Base-by-base conservation (phyloP, 2,329 filamentous ascomycete species). In the Rhinocladiella similis region DNA sequence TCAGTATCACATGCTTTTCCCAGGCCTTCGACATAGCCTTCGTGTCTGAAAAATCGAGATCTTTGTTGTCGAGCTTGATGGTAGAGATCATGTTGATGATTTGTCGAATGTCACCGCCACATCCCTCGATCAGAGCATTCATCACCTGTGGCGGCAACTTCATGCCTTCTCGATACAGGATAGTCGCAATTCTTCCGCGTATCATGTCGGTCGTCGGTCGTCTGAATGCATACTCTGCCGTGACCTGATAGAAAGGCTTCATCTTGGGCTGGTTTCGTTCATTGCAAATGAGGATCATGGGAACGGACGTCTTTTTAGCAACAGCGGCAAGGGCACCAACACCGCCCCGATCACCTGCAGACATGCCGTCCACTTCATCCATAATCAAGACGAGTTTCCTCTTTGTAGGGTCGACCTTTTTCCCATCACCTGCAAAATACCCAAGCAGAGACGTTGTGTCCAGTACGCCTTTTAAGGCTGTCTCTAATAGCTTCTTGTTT, bases 281-380 rank as follows among this genome's bases (percentile, higher is more conserved):
- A 72, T 99, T 99, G 82, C 94, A 99, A 65, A 99, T 97, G 53
- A 99, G 81, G 65, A 99, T 97, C 70, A 99, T 87, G 1, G 94
- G 94, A 20, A 99, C 86, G 65, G 94, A 86, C 0, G 92, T 94
- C 79, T 96, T 97, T 76, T 90, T 96, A 80, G 93, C 97, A 52
- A 96, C 88, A 56, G 94, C 91, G 54, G 94, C 93, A 54, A 99
- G 80, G 27, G 94, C 94, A 49, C 92, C 94, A 47, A 99, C 94
- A 72, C 94, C 94, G 63, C 94, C 94, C 59, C 94, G 87, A 70
- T 99, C 94, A 69, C 94, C 94, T 35, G 91, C 92, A 59, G 93
- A 97, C 94, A 99, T 97, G 50, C 94, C 94, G 67, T 99, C 94
- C 3, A 99, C 94, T 74, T 99, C 94, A 66, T 99, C 94, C 94